Percentiles rank a stretch among this genome's conserved stretches.
Evolutionary conservation across 2,329 filamentous ascomycete genomes (phyloP).

Genomic region (Diaporthe caulivora): DNA sequence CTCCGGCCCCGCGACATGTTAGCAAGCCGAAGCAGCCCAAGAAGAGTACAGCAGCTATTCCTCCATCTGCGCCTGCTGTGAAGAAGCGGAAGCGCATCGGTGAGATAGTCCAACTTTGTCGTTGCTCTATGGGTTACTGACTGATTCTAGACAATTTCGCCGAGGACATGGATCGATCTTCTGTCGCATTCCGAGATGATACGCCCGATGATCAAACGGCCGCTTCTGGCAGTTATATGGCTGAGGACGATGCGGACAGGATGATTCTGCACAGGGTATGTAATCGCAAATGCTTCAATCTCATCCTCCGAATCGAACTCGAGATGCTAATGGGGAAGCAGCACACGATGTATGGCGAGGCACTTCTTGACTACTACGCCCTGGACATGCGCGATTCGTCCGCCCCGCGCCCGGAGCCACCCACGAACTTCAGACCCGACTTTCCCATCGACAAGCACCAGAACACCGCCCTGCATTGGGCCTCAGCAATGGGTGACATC

Average conservation of each 20-base stretch:
- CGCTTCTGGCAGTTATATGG: constrained; percentile 86
- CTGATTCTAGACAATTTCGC: constrained; percentile 52
- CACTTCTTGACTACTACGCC: constrained; percentile 96
- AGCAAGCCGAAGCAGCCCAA: constrained; percentile 86
- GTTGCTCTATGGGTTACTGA: constrained; percentile 41
- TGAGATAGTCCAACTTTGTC: constrained; percentile 2
- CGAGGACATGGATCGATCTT: constrained; percentile 72
- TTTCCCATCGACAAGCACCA: constrained; percentile 93
- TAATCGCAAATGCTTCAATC: neutral
- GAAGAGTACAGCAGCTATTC: constrained; percentile 65
- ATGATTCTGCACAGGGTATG: constrained; percentile 62
- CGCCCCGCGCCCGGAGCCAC: constrained; percentile 80
- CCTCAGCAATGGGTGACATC: constrained; percentile 95
- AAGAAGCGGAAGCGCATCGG: constrained; percentile 36
- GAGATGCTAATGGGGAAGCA: constrained; percentile 75
- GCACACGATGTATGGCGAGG: constrained; percentile 91
- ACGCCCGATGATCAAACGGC: constrained; percentile 87
- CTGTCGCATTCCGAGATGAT: constrained; percentile 64
- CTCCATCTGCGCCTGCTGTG: constrained; percentile 25
- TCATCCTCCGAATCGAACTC: neutral
- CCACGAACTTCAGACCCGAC: constrained; percentile 87
- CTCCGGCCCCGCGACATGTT: constrained; percentile 92
- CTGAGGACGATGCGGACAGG: constrained; percentile 81
- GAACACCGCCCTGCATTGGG: constrained; percentile 96
- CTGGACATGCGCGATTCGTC: constrained; percentile 83